A percentile compares a stretch with the other conserved stretches of the same genome.
Evolutionary conservation across 805 yeast genomes (phyloP).

Genomic region (Pichia scutulata): DNA sequence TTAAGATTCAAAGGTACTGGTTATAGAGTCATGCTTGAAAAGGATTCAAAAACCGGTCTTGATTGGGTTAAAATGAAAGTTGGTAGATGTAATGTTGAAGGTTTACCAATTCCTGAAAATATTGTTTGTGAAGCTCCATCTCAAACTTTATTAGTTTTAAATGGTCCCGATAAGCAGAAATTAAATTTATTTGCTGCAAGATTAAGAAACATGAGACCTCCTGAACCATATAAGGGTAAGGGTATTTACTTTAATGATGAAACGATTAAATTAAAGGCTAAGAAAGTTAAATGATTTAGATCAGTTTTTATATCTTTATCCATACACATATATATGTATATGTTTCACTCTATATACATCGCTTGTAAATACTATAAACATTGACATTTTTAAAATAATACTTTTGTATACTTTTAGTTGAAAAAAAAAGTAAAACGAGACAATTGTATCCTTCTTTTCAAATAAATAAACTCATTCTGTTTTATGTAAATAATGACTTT

Average conservation of each 20-base stretch:
- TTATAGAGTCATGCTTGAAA: conserved; percentile 76
- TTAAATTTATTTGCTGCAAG: conserved; percentile 84
- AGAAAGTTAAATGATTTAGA: conserved; percentile 71
- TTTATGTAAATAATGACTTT: background rate
- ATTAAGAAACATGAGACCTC: conserved; percentile 81
- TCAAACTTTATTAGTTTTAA: conserved; percentile 78
- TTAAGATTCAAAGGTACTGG: conserved; percentile 94
- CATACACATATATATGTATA: conserved; percentile 2
- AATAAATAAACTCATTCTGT: too few species aligned
- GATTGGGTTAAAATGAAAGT: conserved; percentile 69
- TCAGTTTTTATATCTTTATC: background rate
- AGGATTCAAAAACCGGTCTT: conserved; percentile 36
- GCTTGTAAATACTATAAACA: background rate
- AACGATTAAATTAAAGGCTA: conserved; percentile 82
- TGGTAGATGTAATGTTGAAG: conserved; percentile 80
- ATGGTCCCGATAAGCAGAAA: conserved; percentile 83
- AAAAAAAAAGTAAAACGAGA: background rate
- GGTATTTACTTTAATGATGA: conserved; percentile 92
- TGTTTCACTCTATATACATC: background rate
- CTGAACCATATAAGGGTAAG: conserved; percentile 98
- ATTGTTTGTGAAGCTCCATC: conserved; percentile 69
- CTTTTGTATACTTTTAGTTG: too few species aligned
- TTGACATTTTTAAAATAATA: too few species aligned
- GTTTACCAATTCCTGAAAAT: conserved; percentile 69
- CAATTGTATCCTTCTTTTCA: background rate